These are phyloP conservation scores for Yamadazyma jaroonii DNA, from an alignment of 1,139 yeast species.

Conservation along the genomic window DNA sequence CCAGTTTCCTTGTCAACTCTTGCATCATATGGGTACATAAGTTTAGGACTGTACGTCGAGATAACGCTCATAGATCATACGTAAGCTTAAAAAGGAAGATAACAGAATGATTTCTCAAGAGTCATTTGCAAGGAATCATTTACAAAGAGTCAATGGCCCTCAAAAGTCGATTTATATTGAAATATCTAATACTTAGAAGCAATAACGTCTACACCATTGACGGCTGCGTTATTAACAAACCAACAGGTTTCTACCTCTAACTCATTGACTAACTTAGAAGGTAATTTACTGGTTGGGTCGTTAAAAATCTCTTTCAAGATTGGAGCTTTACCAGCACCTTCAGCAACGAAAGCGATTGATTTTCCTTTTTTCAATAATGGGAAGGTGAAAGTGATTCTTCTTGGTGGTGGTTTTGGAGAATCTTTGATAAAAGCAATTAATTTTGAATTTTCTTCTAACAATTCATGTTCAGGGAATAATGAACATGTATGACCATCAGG, in stretches of 20 bases:
- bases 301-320: slow-evolving; percentile 69
- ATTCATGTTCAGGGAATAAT: slow-evolving; percentile 59
- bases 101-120: too few relatives aligned
- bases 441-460: slow-evolving; percentile 38
- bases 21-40: too few relatives aligned
- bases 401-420: slow-evolving; percentile 78
- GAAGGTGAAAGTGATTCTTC: slow-evolving; percentile 70
- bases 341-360: slow-evolving; percentile 79
- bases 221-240: slow-evolving; percentile 79
- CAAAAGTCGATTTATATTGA: not conserved
- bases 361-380: slow-evolving; percentile 56
- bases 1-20: not conserved
- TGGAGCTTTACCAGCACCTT: slow-evolving; percentile 82
- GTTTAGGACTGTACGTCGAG: too few relatives aligned
- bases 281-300: slow-evolving; percentile 50
- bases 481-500: slow-evolving; percentile 85
- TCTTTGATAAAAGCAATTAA: slow-evolving; percentile 47
- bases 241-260: slow-evolving; percentile 56
- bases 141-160: too few relatives aligned
- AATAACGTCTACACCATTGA: slow-evolving; percentile 57
- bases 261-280: slow-evolving; percentile 70
- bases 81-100: too few relatives aligned
- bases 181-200: slow-evolving; percentile 40
- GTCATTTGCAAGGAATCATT: too few relatives aligned
- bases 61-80: too few relatives aligned